Evolutionary conservation across 2,329 filamentous ascomycete species (phyloP).

Genomic region (Gnomoniopsis smithogilvyi): DNA sequence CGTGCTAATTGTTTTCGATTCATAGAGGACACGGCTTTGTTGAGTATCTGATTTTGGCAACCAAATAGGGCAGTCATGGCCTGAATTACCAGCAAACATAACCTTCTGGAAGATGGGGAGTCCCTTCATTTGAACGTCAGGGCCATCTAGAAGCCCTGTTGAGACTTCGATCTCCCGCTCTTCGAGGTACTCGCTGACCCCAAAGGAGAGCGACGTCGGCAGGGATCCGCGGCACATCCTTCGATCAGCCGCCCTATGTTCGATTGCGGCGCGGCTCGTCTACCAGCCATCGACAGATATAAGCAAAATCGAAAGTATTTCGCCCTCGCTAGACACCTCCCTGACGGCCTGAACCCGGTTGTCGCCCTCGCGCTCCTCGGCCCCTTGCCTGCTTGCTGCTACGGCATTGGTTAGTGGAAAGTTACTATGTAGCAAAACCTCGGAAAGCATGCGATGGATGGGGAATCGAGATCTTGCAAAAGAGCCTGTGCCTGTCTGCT

Average conservation of each 20-base stretch:
- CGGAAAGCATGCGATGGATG: not conserved
- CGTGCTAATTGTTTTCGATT: not conserved
- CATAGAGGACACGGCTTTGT: not conserved
- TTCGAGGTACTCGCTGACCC: not conserved
- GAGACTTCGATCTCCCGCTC: not conserved
- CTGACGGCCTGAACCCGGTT: not conserved
- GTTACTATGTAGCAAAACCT: too few species aligned
- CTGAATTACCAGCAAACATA: not conserved
- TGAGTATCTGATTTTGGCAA: not conserved
- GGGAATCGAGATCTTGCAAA: constrained; percentile 18
- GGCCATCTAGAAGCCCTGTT: not conserved
- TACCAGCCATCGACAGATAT: not conserved
- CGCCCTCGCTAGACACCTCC: not conserved
- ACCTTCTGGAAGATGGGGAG: not conserved
- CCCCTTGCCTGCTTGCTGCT: too few species aligned
- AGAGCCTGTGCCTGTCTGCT: constrained; percentile 5
- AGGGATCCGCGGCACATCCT: not conserved
- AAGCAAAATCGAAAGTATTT: not conserved
- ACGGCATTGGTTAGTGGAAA: too few species aligned
- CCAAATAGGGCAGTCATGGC: not conserved
- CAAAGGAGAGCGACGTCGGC: not conserved
- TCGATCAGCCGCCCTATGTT: constrained; percentile 3
- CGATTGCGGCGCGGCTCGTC: not conserved
- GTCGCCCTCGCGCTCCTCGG: too few species aligned
- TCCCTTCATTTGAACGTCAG: not conserved